Base-by-base conservation (phyloP, 495 filamentous ascomycete genomes). In the Diplogelasinospora grovesii region DNA sequence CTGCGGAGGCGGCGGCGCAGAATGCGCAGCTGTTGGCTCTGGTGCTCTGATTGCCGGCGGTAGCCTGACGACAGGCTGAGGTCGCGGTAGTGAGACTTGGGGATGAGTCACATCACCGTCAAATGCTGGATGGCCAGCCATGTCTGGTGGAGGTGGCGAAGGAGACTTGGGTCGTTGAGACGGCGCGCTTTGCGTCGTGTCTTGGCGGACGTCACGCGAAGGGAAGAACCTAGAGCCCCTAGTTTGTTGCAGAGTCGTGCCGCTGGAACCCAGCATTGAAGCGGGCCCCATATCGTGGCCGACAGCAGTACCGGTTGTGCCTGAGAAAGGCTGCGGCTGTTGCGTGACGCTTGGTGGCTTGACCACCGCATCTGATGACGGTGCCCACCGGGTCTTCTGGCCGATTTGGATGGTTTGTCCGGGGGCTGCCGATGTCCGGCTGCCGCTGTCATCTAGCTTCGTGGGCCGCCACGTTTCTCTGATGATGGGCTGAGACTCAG, bases 111-210 rank as follows among this genome's bases (percentile, higher is more conserved):
- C 68, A 52, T 81, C 76, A 34, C 81, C 79, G 45, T 78, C 76
- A 43, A 80, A 87, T 4, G 77, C 85, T 0, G 85, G 85, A 51
- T 89, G 85, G 15, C 69, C 70, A 26, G 63, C 71, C 43, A 77
- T 80, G 36, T 86, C 84, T 0, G 85, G 83, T 5, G 85, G 85
- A 23, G 85, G 85, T 2, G 84, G 83, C 2, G 83, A 85, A 0
- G 74, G 73, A 0, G 74, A 74, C n/a, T 61, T 62, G 15, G 59
- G 57, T 5, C 66, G 60, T 0, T 40, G 28, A 14, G 21, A 11
- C 28, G 32, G 28, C 16, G 24, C 22, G 29, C 10, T 9, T 24
- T 37, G 30, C 3, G 48, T 28, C 11, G 60, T 46, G 10, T 53
- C 57, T 7, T 41, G 55, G 16, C 43, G 66, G 34, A 47, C 60